Base-by-base conservation (phyloP, 2,329 filamentous ascomycete species). In the Periconia sp. region DNA sequence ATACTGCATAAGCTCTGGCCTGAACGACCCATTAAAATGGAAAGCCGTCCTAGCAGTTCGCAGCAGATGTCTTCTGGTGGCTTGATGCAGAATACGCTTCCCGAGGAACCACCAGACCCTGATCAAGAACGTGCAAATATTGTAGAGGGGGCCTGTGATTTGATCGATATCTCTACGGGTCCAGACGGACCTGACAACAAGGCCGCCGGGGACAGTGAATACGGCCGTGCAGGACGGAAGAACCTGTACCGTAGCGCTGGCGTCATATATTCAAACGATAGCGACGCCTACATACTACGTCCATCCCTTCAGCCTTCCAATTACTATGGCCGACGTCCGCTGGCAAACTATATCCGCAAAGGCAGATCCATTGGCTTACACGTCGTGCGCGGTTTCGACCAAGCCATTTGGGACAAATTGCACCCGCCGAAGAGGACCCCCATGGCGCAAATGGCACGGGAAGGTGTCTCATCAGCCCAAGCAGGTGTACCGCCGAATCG, bases 351-450 rank as follows among this genome's bases (percentile, higher is more conserved):
- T 63, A 94, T 97, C 52, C 85, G 89, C 61, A 96, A 90, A 74
- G 92, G 91, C 0, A 77, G 87, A 47, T 87, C 87, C 7, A 87
- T 99, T 50, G 94, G 94, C 0, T 85, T 96, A 14, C 87, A 89
- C 3, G 89, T 97, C n/a, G 83, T 95, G 15, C 86, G 94, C 53
- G 94, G 94, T 0, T 99, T 99, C 64, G 86, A 95, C 70, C 84
- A 88, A 59, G 80, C 81, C 33, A 76, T 79, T 1, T 99, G 93
- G 92, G 83, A 90, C 56, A 87, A 83, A 50, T 71, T 92, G 11
- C 85, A 96, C 68, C 83, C 85, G 14, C 74, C 63, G 6, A 79
- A 78, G 55, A 74, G 68, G 37, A 65, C 74, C 48, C 30, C 76
- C 59, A 73, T 70, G 30, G 66, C 71, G 15, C 68, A 69, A 33